Evolutionary conservation across 1,284 basidiomycete genomes (phyloP).

Genomic region (Cerrena zonata): DNA sequence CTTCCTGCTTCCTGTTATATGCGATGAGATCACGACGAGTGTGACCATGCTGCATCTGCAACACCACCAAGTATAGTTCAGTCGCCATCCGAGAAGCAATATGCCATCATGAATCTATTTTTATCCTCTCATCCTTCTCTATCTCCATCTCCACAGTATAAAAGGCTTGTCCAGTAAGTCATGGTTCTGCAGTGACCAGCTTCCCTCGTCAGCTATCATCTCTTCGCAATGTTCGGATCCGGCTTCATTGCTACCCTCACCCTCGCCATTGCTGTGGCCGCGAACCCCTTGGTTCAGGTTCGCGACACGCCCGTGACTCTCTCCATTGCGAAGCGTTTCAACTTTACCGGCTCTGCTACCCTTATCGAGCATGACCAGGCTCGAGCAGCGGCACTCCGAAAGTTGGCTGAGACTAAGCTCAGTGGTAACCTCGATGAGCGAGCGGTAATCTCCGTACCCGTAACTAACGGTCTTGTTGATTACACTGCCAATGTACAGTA

Average conservation of each 20-base stretch:
- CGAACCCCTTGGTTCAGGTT: slow-evolving; percentile 38
- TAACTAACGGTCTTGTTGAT: slow-evolving; percentile 34
- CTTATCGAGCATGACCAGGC: slow-evolving; percentile 52
- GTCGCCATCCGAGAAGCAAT: neutral
- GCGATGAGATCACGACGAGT: neutral
- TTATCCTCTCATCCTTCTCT: neutral
- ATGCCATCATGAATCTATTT: slow-evolving; percentile 3
- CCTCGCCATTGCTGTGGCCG: slow-evolving; percentile 42
- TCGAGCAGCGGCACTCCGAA: slow-evolving; percentile 40
- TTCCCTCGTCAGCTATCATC: slow-evolving; percentile 5
- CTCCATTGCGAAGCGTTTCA: slow-evolving; percentile 45
- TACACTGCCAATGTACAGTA: slow-evolving; percentile 28
- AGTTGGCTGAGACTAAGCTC: slow-evolving; percentile 32
- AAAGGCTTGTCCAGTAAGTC: neutral
- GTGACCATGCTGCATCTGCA: neutral
- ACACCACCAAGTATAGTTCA: neutral
- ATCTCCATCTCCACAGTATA: slow-evolving; percentile 5
- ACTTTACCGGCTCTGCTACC: slow-evolving; percentile 36
- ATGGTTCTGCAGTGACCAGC: neutral
- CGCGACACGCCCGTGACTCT: slow-evolving; percentile 38
- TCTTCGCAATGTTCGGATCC: slow-evolving; percentile 11
- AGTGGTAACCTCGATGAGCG: slow-evolving; percentile 32
- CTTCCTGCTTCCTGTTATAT: neutral
- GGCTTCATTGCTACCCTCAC: slow-evolving; percentile 13
- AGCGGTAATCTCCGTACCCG: slow-evolving; percentile 29